These are phyloP conservation scores for Silybum marianum DNA, from an alignment of 129 eudicot genomes.

Conservation along the genomic window DNA sequence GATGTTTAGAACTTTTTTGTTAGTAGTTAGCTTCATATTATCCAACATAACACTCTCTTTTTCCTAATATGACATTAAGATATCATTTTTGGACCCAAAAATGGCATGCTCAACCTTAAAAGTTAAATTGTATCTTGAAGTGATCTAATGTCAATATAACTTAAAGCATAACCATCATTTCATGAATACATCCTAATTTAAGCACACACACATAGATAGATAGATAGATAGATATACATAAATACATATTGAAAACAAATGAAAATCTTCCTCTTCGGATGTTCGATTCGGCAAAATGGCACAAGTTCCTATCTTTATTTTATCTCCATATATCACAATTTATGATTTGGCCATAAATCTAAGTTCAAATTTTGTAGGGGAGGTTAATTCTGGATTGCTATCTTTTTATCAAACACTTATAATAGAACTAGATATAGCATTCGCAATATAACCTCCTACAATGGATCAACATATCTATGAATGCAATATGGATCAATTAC, in stretches of 20 bases:
- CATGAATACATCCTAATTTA: neutral
- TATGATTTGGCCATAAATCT: neutral
- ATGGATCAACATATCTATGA: neutral
- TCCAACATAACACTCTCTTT: too few species aligned
- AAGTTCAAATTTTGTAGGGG: neutral
- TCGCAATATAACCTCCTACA: neutral
- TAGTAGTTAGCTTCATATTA: too few species aligned
- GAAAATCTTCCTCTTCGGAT: neutral
- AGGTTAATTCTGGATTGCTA: neutral
- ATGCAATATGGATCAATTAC: neutral
- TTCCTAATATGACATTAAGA: too few species aligned
- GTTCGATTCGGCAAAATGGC: neutral
- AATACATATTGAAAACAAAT: neutral
- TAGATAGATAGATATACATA: neutral
- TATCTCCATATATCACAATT: neutral
- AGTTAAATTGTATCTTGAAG: too few species aligned
- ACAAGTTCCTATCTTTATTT: neutral
- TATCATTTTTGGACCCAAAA: too few species aligned
- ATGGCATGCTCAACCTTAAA: too few species aligned
- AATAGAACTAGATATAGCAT: neutral
- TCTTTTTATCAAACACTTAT: neutral
- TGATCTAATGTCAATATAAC: too few species aligned
- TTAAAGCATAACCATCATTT: too few species aligned
- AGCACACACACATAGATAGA: neutral
- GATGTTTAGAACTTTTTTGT: too few species aligned